Base-by-base conservation (phyloP, 306 rosid genomes). In the Vigna reflexopilosa region DNA sequence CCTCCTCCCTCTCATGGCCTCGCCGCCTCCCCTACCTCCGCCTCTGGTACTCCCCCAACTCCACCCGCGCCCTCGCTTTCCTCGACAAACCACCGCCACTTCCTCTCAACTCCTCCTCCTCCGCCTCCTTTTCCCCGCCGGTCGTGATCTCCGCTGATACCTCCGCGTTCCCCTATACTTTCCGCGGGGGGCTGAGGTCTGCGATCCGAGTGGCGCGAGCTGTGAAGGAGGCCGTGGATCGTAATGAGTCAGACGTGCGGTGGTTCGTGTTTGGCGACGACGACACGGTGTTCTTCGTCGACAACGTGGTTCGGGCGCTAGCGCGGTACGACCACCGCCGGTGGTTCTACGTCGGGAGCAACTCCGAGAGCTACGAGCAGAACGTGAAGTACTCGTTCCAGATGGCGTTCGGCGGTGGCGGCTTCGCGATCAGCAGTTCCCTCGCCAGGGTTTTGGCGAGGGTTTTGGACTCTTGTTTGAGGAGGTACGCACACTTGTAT, bases 401-500 rank as follows among this genome's bases (percentile, higher is more conserved):
- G 6, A 91, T 95, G 99, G 98, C 99, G 17, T 95, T 91, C 54
- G 99, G 99, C 12, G 99, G 99, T 4, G 98, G 97, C 0, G 99
- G 99, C 1, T 95, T 93, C 36, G 99, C 97, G 12, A 83, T 95
- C 0, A 93, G 98, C 56, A 16, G 58, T 38, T 87, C 99, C 11
- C 90, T 95, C 4, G 99, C 90, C 1, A 85, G 26, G 84, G 97
- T 85, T 67, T 80, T 95, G 69, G 85, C 98, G 13, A 77, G 82
- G 86, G 96, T 93, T 72, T 84, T 95, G 70, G 99, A 95, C 49
- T 91, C 97, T 1, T 95, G 99, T 81, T 80, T 95, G 88, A 80
- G 57, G 80, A 85, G 98, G 80, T 95, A 95, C 61, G 89, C 86
- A 0, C 91, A 91, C 51, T 87, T 93, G 89, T 95, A 91, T 72